These are phyloP conservation scores for Marasmius oreades DNA, from an alignment of 1,284 basidiomycete species.

Conservation along the genomic window DNA sequence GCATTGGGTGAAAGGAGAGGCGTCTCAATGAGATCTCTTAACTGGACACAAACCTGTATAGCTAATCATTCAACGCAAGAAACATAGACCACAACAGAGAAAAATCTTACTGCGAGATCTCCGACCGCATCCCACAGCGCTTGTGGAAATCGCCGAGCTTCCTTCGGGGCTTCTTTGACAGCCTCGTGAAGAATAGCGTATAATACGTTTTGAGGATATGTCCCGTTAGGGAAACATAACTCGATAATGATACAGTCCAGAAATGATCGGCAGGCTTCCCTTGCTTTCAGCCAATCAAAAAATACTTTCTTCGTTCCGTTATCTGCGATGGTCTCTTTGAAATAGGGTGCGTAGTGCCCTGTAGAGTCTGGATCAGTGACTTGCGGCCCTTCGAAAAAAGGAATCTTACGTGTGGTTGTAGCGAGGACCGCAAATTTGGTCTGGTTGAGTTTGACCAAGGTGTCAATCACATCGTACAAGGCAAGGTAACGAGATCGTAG, in stretches of 20 bases:
- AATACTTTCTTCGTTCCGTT: constrained; percentile 42
- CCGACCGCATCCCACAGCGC: constrained; percentile 74
- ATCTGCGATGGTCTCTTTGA: constrained; percentile 44
- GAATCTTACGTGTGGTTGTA: constrained; percentile 54
- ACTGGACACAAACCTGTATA: constrained; percentile 52
- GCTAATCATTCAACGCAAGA: constrained; percentile 1
- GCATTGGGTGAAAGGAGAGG: constrained; percentile 53
- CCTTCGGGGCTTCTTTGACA: constrained; percentile 63
- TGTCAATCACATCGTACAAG: constrained; percentile 58
- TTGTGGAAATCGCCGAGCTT: constrained; percentile 71
- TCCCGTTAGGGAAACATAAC: constrained; percentile 64
- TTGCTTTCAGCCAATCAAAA: constrained; percentile 61
- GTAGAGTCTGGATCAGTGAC: constrained; percentile 10
- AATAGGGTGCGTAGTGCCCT: constrained; percentile 69
- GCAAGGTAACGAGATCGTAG: constrained; percentile 57
- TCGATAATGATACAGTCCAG: constrained; percentile 78
- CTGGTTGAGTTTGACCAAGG: constrained; percentile 57
- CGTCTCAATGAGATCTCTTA: constrained; percentile 58
- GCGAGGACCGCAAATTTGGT: constrained; percentile 60
- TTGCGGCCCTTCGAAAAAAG: background rate
- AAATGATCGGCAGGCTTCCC: constrained; percentile 65
- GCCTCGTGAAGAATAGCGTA: constrained; percentile 65
- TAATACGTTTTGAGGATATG: constrained; percentile 60
- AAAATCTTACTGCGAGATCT: constrained; percentile 61
- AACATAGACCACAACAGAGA: background rate